Base-by-base conservation (phyloP, 179 eudicot species). In the Beta lomatogona region DNA sequence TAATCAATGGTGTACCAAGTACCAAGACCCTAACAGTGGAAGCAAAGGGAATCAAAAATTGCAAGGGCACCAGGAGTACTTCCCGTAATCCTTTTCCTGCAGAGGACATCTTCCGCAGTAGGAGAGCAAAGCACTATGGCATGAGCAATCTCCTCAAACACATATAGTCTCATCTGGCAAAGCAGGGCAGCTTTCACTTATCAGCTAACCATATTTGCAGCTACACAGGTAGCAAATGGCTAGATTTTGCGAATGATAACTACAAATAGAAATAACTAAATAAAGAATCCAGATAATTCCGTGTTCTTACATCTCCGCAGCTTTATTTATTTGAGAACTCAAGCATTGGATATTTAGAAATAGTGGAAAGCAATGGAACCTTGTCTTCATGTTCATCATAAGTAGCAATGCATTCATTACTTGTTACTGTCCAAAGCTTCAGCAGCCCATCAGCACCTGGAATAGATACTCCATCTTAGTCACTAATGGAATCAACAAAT, bases 381-480 rank as follows among this genome's bases (percentile, higher is more conserved):
- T 93, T 96, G 87, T 90, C 99, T 85, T 94, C 92, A 48, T 96
- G 99, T 80, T 91, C 89, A 87, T 96, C 99, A 88, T 91, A 96
- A 79, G 98, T 93, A 58, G 97, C 98, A 83, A 91, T 82, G 82
- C 98, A 94, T 83, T 96, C 99, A 79, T 88, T 90, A 50, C 91
- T 90, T 85, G 88, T 94, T 9, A 94, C 91, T 0, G 92, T 91
- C 99, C 99, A 96, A 50, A 96, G 87, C 89, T 96, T 96, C 85
- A 96, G 85, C 88, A 94, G 79, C 52, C 99, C 98, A 82, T 96
- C 99, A 85, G 97, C 93, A 86, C 95, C 99, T 95, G 85, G 65
- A 87, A 80, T 69, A 82, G 75, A 80, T 61, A 14, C 16, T 31
- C 14, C 44, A 57, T 71, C 58, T 6, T 46, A 69, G 59, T 79